Conservation (phyloP, 2,329 filamentous ascomycete species). For the Pseudocercospora pini-densiflorae region DNA sequence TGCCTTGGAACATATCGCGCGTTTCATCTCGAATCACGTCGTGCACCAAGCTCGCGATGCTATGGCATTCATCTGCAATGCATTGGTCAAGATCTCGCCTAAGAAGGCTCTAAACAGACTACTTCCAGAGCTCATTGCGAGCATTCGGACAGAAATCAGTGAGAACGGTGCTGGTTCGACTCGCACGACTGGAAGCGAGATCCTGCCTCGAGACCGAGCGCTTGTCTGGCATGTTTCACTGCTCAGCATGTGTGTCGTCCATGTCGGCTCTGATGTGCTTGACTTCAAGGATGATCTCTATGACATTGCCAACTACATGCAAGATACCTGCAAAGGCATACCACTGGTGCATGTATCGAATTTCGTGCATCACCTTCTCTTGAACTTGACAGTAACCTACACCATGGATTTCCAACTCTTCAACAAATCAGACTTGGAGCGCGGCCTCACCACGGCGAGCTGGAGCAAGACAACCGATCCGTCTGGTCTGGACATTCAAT, state of each 20-base stretch:
- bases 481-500: slow-evolving; percentile 78
- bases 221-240: slow-evolving; percentile 97
- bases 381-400: slow-evolving; percentile 94
- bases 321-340: slow-evolving; percentile 89
- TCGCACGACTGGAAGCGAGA: slow-evolving; percentile 88
- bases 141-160: slow-evolving; percentile 95
- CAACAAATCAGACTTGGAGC: slow-evolving; percentile 73
- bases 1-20: slow-evolving; percentile 86
- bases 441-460: slow-evolving; percentile 74
- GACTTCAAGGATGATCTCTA: slow-evolving; percentile 88
- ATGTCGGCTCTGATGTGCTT: slow-evolving; percentile 88
- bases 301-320: slow-evolving; percentile 93
- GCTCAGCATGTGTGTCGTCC: slow-evolving; percentile 96
- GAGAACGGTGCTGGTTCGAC: slow-evolving; percentile 96
- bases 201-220: slow-evolving; percentile 87
- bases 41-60: slow-evolving; percentile 96
- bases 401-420: slow-evolving; percentile 88
- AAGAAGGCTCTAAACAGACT: slow-evolving; percentile 91
- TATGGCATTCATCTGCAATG: slow-evolving; percentile 98
- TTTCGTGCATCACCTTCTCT: slow-evolving; percentile 92
- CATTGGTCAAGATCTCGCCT: slow-evolving; percentile 92
- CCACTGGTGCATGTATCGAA: slow-evolving; percentile 97
- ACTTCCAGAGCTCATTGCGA: slow-evolving; percentile 85
- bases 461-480: slow-evolving; percentile 84
- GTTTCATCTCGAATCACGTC: slow-evolving; percentile 91